Percentiles rank a stretch among this genome's conserved stretches.
Conservation (phyloP, 1,284 basidiomycete genomes). For the Pseudozyma thailandica region DNA sequence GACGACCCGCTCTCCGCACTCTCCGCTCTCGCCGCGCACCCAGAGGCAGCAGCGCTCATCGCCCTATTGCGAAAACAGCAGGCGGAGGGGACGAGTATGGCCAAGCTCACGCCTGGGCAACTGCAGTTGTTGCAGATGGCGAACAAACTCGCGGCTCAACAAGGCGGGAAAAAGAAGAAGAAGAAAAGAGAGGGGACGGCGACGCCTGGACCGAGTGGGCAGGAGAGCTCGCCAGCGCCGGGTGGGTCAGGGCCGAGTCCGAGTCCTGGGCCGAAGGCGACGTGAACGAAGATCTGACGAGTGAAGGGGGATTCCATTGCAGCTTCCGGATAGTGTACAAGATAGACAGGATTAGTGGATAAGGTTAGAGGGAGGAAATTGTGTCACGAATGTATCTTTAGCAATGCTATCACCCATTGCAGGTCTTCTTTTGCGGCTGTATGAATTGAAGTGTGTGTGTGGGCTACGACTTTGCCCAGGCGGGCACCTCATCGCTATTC, state of each 20-base stretch:
- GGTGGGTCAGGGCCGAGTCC: conserved; percentile 27
- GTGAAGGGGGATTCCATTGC: not conserved
- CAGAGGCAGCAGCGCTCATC: conserved; percentile 63
- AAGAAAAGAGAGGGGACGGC: conserved; percentile 42
- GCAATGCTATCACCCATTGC: too few relatives aligned
- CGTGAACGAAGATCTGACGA: not conserved
- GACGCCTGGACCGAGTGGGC: conserved; percentile 34
- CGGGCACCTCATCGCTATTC: conserved; percentile 16
- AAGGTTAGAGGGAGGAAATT: too few relatives aligned
- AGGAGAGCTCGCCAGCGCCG: conserved; percentile 33
- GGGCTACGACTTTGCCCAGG: conserved; percentile 27
- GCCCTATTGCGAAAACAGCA: conserved; percentile 63
- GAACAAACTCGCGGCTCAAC: conserved; percentile 58
- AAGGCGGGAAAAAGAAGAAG: conserved; percentile 39
- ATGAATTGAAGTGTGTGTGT: too few relatives aligned
- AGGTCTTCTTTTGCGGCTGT: too few relatives aligned
- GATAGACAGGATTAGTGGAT: not conserved
- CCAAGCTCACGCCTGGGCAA: conserved; percentile 62
- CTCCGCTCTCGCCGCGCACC: conserved; percentile 58
- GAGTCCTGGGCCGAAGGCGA: conserved; percentile 27
- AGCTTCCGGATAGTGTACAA: not conserved
- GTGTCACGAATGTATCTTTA: too few relatives aligned
- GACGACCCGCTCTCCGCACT: conserved; percentile 59
- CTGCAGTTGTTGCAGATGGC: conserved; percentile 65
- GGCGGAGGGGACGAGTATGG: conserved; percentile 52